A percentile compares a stretch with the other conserved stretches of the same genome.
Evolutionary conservation across 805 yeast genomes (phyloP).

Genomic region (Wickerhamiella vanderwaltii): DNA sequence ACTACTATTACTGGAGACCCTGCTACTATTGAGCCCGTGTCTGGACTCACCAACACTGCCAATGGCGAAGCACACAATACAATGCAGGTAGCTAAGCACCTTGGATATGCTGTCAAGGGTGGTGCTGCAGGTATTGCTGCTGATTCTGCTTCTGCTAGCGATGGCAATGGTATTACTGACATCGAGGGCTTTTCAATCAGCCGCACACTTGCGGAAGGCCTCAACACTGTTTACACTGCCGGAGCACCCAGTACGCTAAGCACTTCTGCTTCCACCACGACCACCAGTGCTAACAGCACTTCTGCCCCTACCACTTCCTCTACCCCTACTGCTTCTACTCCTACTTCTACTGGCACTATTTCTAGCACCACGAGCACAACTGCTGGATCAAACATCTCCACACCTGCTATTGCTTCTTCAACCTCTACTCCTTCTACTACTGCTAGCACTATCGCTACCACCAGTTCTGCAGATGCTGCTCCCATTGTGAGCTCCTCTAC

Average conservation of each 20-base stretch:
- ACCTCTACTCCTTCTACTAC: neutral
- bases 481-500: neutral
- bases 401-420: neutral
- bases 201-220: conserved; percentile 1
- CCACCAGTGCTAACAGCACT: conserved; percentile 10
- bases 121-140: neutral
- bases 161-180: conserved; percentile 6
- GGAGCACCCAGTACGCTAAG: conserved; percentile 4
- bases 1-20: conserved; percentile 5
- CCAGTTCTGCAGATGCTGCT: conserved; percentile 6
- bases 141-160: neutral
- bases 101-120: neutral
- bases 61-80: no score
- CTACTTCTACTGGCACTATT: conserved; percentile 1
- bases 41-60: conserved; percentile 3
- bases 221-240: conserved; percentile 3
- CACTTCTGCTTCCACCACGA: conserved; percentile 2
- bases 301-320: conserved; percentile 11
- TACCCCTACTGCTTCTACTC: neutral
- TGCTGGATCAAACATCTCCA: neutral
- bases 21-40: neutral
- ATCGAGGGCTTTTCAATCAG: conserved; percentile 1
- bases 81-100: neutral
- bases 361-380: neutral
- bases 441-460: neutral